phyloP scores from a whole-genome alignment of 345 rosid genomes.

The Heritiera littoralis region DNA sequence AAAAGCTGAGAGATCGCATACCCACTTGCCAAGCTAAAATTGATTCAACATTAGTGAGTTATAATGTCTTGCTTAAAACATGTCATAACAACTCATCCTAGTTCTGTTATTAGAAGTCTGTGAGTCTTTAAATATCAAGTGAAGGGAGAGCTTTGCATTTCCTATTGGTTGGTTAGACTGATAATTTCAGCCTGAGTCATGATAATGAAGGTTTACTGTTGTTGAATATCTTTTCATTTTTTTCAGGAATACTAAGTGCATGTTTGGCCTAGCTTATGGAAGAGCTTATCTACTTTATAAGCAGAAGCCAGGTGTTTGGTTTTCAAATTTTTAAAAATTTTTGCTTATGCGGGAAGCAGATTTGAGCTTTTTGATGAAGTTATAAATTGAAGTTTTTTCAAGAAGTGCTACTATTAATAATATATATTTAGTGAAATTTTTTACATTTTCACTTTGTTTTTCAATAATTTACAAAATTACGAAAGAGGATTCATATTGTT shows the following conservation, averaged over 20 bases:
- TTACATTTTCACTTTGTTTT: too few relatives aligned
- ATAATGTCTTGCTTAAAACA: constrained; percentile 24
- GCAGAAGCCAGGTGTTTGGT: too few relatives aligned
- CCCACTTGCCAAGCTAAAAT: constrained; percentile 93
- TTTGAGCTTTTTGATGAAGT: too few relatives aligned
- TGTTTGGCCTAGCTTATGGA: too few relatives aligned
- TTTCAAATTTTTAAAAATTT: too few relatives aligned
- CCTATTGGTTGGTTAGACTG: constrained; percentile 1
- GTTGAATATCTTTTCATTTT: background rate
- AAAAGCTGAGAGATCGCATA: constrained; percentile 71
- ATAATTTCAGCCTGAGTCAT: background rate
- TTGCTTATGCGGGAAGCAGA: too few relatives aligned
- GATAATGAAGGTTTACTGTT: constrained; percentile 5
- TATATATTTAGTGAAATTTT: too few relatives aligned
- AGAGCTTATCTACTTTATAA: too few relatives aligned
- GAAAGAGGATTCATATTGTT: too few relatives aligned
- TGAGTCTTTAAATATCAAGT: background rate
- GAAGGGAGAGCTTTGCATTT: background rate
- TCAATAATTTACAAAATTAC: too few relatives aligned
- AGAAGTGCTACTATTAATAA: too few relatives aligned
- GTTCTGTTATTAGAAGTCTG: background rate
- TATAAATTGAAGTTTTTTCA: too few relatives aligned
- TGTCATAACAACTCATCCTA: background rate
- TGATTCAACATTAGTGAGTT: constrained; percentile 68
- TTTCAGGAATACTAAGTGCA: background rate